These are phyloP conservation scores for Apophysomyces sp. DNA, from an alignment of 371 early-diverging fungal genomes.

Conservation along the genomic window DNA sequence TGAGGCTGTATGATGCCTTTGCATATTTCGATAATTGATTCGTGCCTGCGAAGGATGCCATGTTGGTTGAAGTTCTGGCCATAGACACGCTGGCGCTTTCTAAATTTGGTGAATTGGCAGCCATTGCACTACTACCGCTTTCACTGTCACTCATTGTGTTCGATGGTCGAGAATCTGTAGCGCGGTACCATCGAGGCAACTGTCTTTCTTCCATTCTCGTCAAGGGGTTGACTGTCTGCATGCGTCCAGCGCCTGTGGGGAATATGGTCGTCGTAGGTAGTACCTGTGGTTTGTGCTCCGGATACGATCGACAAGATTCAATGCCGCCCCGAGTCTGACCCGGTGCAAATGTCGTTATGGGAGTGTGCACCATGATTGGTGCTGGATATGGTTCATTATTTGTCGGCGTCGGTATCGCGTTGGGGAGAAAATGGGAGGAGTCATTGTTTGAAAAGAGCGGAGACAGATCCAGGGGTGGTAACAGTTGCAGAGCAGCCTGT, in stretches of 20 bases:
- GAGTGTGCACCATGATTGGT: neutral
- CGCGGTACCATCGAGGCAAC: neutral
- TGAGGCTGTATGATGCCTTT: conserved; percentile 51
- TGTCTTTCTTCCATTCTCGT: neutral
- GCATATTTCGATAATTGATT: conserved; percentile 17
- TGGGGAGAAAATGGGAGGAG: conserved; percentile 1
- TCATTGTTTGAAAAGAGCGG: conserved; percentile 10
- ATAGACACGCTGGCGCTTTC: conserved; percentile 5
- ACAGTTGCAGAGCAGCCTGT: conserved; percentile 1
- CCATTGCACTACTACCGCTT: neutral
- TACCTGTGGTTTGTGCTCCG: neutral
- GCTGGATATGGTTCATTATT: neutral
- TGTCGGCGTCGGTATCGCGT: neutral
- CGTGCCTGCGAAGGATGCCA: neutral
- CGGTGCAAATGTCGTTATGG: neutral
- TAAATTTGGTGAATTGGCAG: neutral
- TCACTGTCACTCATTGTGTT: conserved; percentile 2
- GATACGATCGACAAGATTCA: neutral
- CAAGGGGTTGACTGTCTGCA: neutral
- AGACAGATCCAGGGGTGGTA: conserved; percentile 12
- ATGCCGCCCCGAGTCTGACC: conserved; percentile 2
- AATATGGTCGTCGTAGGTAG: neutral
- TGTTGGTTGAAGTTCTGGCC: conserved; percentile 2
- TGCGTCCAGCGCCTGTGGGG: neutral
- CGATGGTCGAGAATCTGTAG: neutral